phyloP scores from a whole-genome alignment of 1,284 basidiomycete genomes.

The Pyrrhoderma lamaoense region DNA sequence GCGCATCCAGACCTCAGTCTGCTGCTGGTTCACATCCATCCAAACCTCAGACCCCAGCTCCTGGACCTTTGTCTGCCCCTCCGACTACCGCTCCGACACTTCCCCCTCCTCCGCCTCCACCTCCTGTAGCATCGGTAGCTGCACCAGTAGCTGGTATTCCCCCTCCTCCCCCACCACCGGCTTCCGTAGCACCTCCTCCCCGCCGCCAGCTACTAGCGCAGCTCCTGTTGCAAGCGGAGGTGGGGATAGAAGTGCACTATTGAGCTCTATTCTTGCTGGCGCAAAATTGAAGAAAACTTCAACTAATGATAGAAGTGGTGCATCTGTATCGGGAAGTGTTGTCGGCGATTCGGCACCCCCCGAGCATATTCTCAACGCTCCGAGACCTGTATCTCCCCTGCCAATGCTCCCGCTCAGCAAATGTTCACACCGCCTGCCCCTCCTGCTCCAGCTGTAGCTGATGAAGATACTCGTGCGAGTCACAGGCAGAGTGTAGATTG shows the following conservation, averaged over 20 bases:
- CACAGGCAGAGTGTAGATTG: slow-evolving; percentile 87
- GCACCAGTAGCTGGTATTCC: slow-evolving; percentile 26
- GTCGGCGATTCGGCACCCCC: slow-evolving; percentile 75
- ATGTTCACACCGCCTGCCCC: slow-evolving; percentile 15
- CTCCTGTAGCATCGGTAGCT: slow-evolving; percentile 28
- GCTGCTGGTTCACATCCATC: slow-evolving; percentile 24
- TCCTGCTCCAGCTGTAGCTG: slow-evolving; percentile 25
- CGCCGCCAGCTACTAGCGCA: slow-evolving; percentile 33
- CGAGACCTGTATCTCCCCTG: slow-evolving; percentile 37
- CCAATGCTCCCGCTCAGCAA: slow-evolving; percentile 19
- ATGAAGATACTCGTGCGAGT: slow-evolving; percentile 27
- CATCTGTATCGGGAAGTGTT: slow-evolving; percentile 66
- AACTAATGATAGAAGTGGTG: slow-evolving; percentile 79
- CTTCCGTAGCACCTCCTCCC: slow-evolving; percentile 30
- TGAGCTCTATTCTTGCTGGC: slow-evolving; percentile 82
- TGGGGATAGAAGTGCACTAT: slow-evolving; percentile 60
- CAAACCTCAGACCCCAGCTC: slow-evolving; percentile 28
- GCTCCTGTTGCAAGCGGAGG: slow-evolving; percentile 31
- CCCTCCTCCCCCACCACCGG: slow-evolving; percentile 30
- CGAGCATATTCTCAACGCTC: slow-evolving; percentile 50
- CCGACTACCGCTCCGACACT: slow-evolving; percentile 25
- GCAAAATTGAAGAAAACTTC: slow-evolving; percentile 67
- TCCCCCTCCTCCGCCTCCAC: slow-evolving; percentile 29
- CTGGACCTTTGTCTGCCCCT: slow-evolving; percentile 33
- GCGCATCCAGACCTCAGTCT: slow-evolving; percentile 47